Conservation (phyloP, 2,329 filamentous ascomycete genomes). For the Cercospora citrullina region DNA sequence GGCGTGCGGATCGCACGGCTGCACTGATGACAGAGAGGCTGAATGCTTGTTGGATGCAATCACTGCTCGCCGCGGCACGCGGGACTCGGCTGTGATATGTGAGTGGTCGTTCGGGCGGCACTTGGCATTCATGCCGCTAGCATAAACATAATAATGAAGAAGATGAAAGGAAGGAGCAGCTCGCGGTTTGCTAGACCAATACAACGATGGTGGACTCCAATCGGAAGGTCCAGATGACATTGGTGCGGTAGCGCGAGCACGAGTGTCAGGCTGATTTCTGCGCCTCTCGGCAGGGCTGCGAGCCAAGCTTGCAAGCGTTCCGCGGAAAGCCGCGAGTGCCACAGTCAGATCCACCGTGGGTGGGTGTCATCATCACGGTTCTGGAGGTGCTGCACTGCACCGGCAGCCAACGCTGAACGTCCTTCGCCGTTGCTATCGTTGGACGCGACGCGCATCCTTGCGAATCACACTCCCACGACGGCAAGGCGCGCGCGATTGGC, state of each 20-base stretch:
- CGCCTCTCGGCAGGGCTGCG: neutral
- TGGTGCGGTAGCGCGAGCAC: neutral
- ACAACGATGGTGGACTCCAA: neutral
- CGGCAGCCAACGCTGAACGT: neutral
- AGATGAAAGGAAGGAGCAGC: neutral
- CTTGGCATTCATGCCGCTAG: constrained; percentile 5
- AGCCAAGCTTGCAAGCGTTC: neutral
- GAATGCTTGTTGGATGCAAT: neutral
- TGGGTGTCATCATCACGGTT: too few species aligned
- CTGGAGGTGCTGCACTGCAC: too few species aligned
- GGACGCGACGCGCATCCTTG: neutral
- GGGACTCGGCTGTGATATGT: constrained; percentile 1
- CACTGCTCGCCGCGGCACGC: neutral
- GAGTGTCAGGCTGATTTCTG: neutral
- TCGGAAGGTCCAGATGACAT: neutral
- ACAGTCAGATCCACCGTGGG: neutral
- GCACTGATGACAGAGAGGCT: constrained; percentile 1
- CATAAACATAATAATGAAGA: neutral
- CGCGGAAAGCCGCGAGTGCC: neutral
- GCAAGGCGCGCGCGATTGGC: too few species aligned
- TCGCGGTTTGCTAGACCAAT: neutral
- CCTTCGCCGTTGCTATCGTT: neutral
- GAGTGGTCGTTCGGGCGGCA: neutral
- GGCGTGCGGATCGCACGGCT: constrained; percentile 8
- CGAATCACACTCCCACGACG: neutral